Evolutionary conservation across 306 rosid genomes (phyloP).

Genomic region (Acacia confusa): DNA sequence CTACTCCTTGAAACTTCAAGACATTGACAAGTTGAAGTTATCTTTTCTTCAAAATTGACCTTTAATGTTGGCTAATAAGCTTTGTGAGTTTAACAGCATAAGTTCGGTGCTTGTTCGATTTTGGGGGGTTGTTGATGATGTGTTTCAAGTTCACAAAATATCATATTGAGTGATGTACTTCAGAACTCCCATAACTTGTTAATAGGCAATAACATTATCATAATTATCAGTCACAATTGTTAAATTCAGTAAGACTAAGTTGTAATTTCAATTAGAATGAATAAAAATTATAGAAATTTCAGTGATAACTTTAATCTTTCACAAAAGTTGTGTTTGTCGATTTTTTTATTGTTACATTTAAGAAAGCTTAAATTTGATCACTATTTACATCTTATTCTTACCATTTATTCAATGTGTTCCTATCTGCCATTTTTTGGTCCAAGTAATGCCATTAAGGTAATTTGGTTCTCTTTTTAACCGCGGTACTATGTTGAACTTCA

Average conservation of each 20-base stretch:
- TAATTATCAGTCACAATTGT: background rate
- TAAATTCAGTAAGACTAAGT: background rate
- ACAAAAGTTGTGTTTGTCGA: background rate
- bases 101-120: conserved; percentile 25
- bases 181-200: background rate
- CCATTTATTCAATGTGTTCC: background rate
- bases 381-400: background rate
- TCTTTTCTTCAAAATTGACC: conserved; percentile 4
- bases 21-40: conserved; percentile 29
- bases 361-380: background rate
- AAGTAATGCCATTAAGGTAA: background rate
- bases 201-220: background rate
- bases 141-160: background rate
- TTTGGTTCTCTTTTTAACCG: no score
- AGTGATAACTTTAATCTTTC: background rate
- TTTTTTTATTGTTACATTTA: background rate
- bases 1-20: conserved; percentile 52
- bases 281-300: background rate
- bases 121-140: conserved; percentile 7
- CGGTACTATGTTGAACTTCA: no score
- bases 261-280: background rate
- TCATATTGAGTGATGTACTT: background rate
- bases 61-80: conserved; percentile 8
- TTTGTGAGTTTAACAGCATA: conserved; percentile 1
- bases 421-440: background rate